Base-by-base conservation (phyloP, 2,329 filamentous ascomycete species). In the Leptographium wingfieldii region DNA sequence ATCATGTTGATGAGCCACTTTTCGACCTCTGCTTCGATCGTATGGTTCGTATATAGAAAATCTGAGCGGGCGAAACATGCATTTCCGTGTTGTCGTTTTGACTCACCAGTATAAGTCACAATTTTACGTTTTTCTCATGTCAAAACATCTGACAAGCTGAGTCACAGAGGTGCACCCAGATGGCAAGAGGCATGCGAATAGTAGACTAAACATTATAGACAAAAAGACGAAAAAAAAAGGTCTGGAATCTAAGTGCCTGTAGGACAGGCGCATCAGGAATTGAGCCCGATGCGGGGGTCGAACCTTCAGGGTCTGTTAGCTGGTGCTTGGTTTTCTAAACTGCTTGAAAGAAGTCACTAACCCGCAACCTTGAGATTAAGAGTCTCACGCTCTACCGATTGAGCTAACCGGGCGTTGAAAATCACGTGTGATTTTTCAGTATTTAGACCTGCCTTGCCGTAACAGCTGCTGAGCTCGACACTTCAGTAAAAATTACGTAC, bases 351-450 rank as follows among this genome's bases (percentile, higher is more conserved):
- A 19, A 46, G 19, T 46, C 19, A 57, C 56, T 51, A 64, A 65
- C 66, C 66, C 66, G 65, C 66, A 68, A 67, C 66, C 66, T 67
- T 67, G 65, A 66, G 66, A 67, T 79, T 80, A 80, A 81, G 83
- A 85, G 83, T 85, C 82, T 84, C 79, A 85, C 82, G 82, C 82
- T 86, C 83, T 86, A 85, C 80, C 80, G 80, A 83, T 83, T 83
- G 80, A 83, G 80, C 80, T 83, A 84, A 76, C 78, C 77, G 74
- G 77, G 77, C 77, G 63, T 53, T 58, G 43, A 14, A 12, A 51
- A 52, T 19, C 25, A 52, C 49, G 49, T 46, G 19, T 19, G 2
- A 19, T 29, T 52, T 27, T 29, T 3, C 5, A 22, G 19, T 46
- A 46, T 46, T n/a, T 46, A 46, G 43, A 46, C 19, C 3, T n/a